Percentiles rank a stretch among this genome's conserved stretches.
Evolutionary conservation across 768 basidiomycete species (phyloP).

Genomic region (Gymnopilus dilepis): DNA sequence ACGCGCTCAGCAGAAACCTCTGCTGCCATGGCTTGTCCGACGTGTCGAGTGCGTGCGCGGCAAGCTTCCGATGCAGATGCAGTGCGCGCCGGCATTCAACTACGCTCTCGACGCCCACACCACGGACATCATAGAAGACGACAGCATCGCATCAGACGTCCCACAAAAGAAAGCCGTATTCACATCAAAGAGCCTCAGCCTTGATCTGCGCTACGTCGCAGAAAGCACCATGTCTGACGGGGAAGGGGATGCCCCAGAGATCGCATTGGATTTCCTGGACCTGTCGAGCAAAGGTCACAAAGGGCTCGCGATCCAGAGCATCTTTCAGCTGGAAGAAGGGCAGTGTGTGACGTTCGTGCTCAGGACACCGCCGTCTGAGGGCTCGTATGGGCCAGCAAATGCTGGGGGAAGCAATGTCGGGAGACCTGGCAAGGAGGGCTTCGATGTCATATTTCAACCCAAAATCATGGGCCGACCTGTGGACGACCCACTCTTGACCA

Average conservation of each 20-base stretch:
- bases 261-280: constrained; percentile 67
- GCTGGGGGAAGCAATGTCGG: neutral
- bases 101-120: constrained; percentile 83
- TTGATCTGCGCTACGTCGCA: constrained; percentile 80
- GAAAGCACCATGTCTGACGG: constrained; percentile 52
- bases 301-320: constrained; percentile 64
- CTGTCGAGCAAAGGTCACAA: constrained; percentile 74
- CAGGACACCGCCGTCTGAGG: constrained; percentile 58
- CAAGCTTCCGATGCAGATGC: constrained; percentile 75
- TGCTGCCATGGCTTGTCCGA: constrained; percentile 85
- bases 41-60: constrained; percentile 91
- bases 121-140: constrained; percentile 59
- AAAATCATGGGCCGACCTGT: constrained; percentile 28
- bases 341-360: constrained; percentile 91
- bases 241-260: constrained; percentile 50
- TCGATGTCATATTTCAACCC: neutral
- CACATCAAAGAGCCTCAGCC: constrained; percentile 54
- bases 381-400: neutral
- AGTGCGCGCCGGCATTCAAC: constrained; percentile 96
- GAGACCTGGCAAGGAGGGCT: neutral
- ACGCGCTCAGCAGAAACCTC: constrained; percentile 52
- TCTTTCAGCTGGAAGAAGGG: constrained; percentile 77
- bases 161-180: constrained; percentile 66
- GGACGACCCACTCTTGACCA: constrained; percentile 78
- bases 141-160: constrained; percentile 21